These are phyloP conservation scores for Boletus barrowsii DNA, from an alignment of 768 basidiomycete species.

Conservation along the genomic window DNA sequence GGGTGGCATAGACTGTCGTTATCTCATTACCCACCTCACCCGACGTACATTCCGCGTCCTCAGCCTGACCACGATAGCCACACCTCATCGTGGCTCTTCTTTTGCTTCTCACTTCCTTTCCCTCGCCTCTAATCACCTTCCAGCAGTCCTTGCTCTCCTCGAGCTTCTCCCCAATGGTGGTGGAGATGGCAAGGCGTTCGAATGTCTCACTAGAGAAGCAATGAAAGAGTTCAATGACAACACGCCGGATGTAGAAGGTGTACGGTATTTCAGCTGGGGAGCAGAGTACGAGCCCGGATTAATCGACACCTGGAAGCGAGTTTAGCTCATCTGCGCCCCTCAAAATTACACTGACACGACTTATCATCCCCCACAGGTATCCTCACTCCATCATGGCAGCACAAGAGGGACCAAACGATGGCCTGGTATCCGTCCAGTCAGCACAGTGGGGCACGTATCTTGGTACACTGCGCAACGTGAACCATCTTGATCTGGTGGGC, in stretches of 20 bases:
- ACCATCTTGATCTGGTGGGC: slow-evolving; percentile 89
- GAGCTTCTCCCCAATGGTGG: slow-evolving; percentile 88
- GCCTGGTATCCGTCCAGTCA: slow-evolving; percentile 84
- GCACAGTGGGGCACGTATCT: slow-evolving; percentile 94
- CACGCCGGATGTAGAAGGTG: slow-evolving; percentile 72
- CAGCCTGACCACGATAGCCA: slow-evolving; percentile 90
- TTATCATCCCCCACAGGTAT: slow-evolving; percentile 35
- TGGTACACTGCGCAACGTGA: slow-evolving; percentile 88
- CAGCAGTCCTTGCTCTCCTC: slow-evolving; percentile 68
- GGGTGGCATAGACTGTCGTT: slow-evolving; percentile 94
- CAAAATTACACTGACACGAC: not conserved
- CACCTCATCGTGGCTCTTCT: slow-evolving; percentile 89
- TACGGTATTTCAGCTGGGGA: slow-evolving; percentile 95
- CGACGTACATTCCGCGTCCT: slow-evolving; percentile 75
- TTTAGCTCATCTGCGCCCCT: not conserved
- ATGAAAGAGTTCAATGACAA: slow-evolving; percentile 90
- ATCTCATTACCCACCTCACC: slow-evolving; percentile 80
- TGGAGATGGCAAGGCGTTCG: slow-evolving; percentile 93
- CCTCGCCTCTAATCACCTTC: slow-evolving; percentile 64
- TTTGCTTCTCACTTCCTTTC: slow-evolving; percentile 91
- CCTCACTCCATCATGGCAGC: slow-evolving; percentile 78
- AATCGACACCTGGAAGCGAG: slow-evolving; percentile 83
- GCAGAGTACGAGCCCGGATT: slow-evolving; percentile 86
- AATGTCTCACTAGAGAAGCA: slow-evolving; percentile 75
- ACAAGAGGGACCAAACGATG: slow-evolving; percentile 92